Base-by-base conservation (phyloP, 345 rosid species). In the Heritiera fomes region DNA sequence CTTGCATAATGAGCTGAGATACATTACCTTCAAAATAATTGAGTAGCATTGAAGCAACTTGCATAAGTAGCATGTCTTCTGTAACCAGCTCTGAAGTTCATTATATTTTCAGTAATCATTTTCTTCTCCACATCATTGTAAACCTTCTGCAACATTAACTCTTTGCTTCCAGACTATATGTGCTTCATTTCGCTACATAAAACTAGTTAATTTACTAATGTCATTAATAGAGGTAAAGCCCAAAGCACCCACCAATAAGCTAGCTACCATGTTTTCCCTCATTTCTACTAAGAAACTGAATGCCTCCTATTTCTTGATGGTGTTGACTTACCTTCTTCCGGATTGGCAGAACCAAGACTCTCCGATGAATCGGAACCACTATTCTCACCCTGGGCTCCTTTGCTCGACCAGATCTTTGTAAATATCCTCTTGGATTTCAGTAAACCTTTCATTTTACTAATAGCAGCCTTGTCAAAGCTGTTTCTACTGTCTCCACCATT, bases 361-460 rank as follows among this genome's bases (percentile, higher is more conserved):
- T 88, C 98, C 0, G 97, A 90, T 7, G 98, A 94, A 75, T 92
- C 98, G 1, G 98, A 94, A 12, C 97, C 93, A 32, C 93, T 87
- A 49, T 83, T 87, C 75, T 90, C 91, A 11, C 86, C 89, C 40
- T 87, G 89, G 17, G 87, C 87, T 28, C 91, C 89, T 80, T 88
- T 91, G 78, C 80, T 79, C n/a, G 89, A 86, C 87, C 88, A 87
- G 30, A 88, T 80, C 86, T 87, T 90, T 28, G 88, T 77, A 52
- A 94, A 82, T 28, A 91, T 82, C 81, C 88, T 93, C 90, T 82
- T 94, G 0, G 98, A 91, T 87, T 84, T 90, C 7, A 94, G 85
- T 86, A 94, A 81, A 52, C 91, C 94, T 81, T 87, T 94, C 86
- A 92, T 82, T 87, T 80, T 92, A 78, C 82, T 81, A 50, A 86